phyloP scores from a whole-genome alignment of 768 basidiomycete species.

The Paxillus involutus region DNA sequence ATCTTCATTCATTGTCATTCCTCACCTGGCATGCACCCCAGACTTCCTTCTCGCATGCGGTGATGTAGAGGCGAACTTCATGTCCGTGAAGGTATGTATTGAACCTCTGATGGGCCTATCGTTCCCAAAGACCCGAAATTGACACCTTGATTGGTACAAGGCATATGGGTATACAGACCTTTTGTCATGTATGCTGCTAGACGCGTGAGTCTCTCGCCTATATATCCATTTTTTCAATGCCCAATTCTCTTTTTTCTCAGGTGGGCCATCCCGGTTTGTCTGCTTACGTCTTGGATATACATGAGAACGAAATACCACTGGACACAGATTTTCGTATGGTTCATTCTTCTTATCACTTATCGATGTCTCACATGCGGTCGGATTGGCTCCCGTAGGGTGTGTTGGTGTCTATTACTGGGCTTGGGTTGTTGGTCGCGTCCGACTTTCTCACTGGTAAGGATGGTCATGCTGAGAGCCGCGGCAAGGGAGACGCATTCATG shows the following conservation, averaged over 20 bases:
- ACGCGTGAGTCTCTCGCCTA: constrained; percentile 52
- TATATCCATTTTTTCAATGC: not conserved
- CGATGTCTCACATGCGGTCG: not conserved
- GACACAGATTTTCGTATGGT: constrained; percentile 72
- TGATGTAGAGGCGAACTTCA: constrained; percentile 85
- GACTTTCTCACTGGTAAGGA: constrained; percentile 76
- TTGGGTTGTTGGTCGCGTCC: constrained; percentile 76
- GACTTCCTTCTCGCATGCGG: constrained; percentile 78
- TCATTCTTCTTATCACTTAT: not conserved
- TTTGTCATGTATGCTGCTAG: constrained; percentile 88
- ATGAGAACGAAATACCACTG: constrained; percentile 78
- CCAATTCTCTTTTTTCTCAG: constrained; percentile 33
- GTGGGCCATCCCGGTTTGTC: constrained; percentile 87
- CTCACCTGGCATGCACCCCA: constrained; percentile 24
- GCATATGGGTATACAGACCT: constrained; percentile 85
- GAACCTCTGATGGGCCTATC: not conserved
- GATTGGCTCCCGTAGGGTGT: constrained; percentile 52
- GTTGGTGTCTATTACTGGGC: constrained; percentile 65
- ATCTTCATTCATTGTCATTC: not conserved
- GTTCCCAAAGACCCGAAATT: not conserved
- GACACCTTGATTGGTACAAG: constrained; percentile 27
- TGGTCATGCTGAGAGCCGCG: constrained; percentile 60
- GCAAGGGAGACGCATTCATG: constrained; percentile 83
- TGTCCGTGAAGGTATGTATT: constrained; percentile 66
- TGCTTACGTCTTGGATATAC: constrained; percentile 78